Conservation (phyloP, 179 eudicot species). For the Silene coronaria region DNA sequence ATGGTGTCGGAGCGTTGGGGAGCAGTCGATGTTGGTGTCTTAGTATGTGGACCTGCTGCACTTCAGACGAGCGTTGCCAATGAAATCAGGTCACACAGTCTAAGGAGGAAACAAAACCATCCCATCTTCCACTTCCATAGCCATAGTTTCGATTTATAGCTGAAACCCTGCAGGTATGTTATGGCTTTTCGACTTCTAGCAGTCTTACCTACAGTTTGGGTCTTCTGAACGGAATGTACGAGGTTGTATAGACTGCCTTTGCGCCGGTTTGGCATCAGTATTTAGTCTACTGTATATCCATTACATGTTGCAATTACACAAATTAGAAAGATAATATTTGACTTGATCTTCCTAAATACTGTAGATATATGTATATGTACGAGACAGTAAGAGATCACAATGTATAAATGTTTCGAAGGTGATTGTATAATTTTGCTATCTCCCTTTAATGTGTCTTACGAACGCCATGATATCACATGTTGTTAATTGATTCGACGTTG, state of each 20-base stretch:
- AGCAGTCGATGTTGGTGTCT: slow-evolving; percentile 70
- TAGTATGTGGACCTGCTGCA: slow-evolving; percentile 75
- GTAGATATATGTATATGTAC: background rate
- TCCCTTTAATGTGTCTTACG: background rate
- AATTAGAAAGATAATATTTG: background rate
- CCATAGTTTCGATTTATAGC: slow-evolving; percentile 79
- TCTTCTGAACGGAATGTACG: background rate
- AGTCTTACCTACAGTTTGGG: background rate
- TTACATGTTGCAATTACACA: slow-evolving; percentile 3
- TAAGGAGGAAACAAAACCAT: slow-evolving; percentile 38
- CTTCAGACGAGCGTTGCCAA: slow-evolving; percentile 68
- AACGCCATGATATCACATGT: background rate
- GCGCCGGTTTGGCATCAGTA: background rate
- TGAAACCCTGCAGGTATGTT: background rate
- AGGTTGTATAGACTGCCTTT: background rate
- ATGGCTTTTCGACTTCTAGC: background rate
- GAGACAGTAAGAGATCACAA: too few species aligned
- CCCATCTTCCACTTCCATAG: slow-evolving; percentile 83
- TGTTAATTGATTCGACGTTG: too few species aligned
- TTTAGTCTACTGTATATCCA: background rate
- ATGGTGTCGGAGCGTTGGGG: slow-evolving; percentile 56
- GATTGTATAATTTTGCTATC: background rate
- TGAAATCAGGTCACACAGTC: slow-evolving; percentile 65
- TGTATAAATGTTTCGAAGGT: background rate
- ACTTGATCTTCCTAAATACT: background rate